These are phyloP conservation scores for Trametes versicolor DNA, from an alignment of 1,284 basidiomycete species.

Conservation along the genomic window DNA sequence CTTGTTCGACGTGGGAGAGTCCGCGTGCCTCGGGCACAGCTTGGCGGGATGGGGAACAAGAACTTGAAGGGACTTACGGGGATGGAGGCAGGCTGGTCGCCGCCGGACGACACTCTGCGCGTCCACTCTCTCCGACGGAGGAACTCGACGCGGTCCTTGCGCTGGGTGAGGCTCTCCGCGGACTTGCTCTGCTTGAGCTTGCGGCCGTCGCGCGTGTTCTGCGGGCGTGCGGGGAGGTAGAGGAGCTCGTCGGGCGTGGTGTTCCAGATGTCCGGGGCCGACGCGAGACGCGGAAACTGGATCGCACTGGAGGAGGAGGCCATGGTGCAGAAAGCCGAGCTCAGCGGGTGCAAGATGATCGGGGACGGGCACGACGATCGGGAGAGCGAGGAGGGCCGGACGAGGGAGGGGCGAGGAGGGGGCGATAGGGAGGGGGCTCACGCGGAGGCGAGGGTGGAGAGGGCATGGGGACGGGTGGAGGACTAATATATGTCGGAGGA, in stretches of 20 bases:
- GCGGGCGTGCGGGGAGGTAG: conserved; percentile 18
- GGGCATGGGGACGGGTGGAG: neutral
- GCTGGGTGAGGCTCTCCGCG: conserved; percentile 41
- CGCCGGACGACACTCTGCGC: conserved; percentile 44
- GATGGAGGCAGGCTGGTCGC: conserved; percentile 35
- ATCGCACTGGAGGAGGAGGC: conserved; percentile 27
- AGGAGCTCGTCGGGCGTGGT: conserved; percentile 8
- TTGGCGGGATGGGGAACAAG: neutral
- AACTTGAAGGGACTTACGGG: conserved; percentile 25
- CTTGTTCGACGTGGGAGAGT: neutral
- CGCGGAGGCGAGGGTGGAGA: conserved; percentile 4
- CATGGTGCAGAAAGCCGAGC: conserved; percentile 11
- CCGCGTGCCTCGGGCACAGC: neutral
- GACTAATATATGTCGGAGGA: conserved; percentile 6
- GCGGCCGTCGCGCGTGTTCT: conserved; percentile 17
- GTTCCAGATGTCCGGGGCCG: conserved; percentile 23
- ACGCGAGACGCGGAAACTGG: conserved; percentile 31
- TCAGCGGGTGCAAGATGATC: neutral
- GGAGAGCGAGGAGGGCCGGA: conserved; percentile 1
- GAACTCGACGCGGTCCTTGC: conserved; percentile 45
- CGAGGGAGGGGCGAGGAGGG: neutral
- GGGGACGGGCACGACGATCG: neutral
- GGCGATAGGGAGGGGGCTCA: neutral
- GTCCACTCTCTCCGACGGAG: conserved; percentile 47
- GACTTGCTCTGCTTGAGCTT: conserved; percentile 36